Conservation (phyloP, 129 eudicot species). For the Dittrichia graveolens region DNA sequence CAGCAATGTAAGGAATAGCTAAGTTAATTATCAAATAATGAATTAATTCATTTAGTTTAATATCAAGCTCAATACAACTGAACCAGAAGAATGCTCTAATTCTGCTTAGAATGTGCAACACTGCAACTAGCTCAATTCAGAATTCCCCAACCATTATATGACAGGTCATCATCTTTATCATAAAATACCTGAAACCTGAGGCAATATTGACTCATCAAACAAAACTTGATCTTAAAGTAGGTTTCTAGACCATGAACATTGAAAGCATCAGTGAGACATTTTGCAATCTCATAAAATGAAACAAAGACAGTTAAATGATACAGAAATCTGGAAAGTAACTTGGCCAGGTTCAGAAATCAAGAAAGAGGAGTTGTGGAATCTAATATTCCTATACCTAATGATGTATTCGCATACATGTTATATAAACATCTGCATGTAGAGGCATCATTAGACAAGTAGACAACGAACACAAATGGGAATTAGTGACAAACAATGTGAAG, state of each 20-base stretch:
- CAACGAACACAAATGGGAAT: not conserved
- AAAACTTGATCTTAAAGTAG: not conserved
- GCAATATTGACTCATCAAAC: not conserved
- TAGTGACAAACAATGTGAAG: not conserved
- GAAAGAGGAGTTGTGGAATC: not conserved
- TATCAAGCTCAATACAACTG: not conserved
- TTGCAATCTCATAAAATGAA: slow-evolving; percentile 1
- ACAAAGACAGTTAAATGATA: not conserved
- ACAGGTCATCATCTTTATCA: not conserved
- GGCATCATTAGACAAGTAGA: slow-evolving; percentile 10
- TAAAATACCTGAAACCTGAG: not conserved
- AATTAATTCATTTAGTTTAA: not conserved
- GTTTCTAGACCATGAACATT: not conserved
- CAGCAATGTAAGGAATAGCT: not conserved
- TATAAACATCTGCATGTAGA: not conserved
- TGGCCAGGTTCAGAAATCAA: not conserved
- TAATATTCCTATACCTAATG: not conserved
- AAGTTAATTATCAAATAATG: not conserved
- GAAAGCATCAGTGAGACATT: not conserved
- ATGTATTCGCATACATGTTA: slow-evolving; percentile 3
- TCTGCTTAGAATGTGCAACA: slow-evolving; percentile 8
- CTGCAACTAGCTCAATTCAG: slow-evolving; percentile 18
- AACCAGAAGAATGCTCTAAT: not conserved
- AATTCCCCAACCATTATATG: not conserved
- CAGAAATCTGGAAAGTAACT: not conserved